Base-by-base conservation (phyloP, 257 asterid genomes). In the Nicotiana benthamiana region DNA sequence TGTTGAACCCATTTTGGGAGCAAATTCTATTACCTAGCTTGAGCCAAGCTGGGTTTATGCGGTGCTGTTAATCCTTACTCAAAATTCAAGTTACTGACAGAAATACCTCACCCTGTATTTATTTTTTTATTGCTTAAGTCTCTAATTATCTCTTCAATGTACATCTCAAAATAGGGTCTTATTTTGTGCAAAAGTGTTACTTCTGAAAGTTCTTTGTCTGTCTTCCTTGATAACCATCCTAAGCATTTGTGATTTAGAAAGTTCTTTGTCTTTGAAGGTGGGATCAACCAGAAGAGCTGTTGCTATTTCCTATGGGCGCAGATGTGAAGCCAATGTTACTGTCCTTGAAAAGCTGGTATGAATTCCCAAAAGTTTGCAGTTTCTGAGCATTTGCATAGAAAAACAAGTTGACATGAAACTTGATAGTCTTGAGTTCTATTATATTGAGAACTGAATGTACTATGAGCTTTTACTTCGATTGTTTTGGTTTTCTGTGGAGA, bases 281-380 rank as follows among this genome's bases (percentile, higher is more conserved):
- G 98, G 99, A 86, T 86, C 89, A 79, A 93, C 98, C 81, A 89
- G 99, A 90, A 93, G 90, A 88, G 83, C 91, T 80, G 92, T 95
- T 78, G 97, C 99, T 61, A 85, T 84, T 80, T 92, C 94, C 83
- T 93, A 92, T 88, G 99, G 98, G 63, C 83, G 83, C 88, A 92
- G 97, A 88, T 92, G 98, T 66, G 92, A 90, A 87, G 92, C 82
- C 75, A 95, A 94, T 86, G 85, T 95, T 75, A 34, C 90, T 46
- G 79, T 93, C 82, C 83, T 95, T 84, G 97, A 95, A 87, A 91
- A 91, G 63, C 87, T 95, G 97, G 98, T 95, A 92, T 40, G 40
- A 4, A 79, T 54, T 15, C 43, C 40, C 61, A 24, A 22, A 74
- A 24, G 9, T 74, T 26, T 74, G 78, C 60, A 74, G 61, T 48